These are phyloP conservation scores for Mycena crocata DNA, from an alignment of 768 basidiomycete species.

Conservation along the genomic window DNA sequence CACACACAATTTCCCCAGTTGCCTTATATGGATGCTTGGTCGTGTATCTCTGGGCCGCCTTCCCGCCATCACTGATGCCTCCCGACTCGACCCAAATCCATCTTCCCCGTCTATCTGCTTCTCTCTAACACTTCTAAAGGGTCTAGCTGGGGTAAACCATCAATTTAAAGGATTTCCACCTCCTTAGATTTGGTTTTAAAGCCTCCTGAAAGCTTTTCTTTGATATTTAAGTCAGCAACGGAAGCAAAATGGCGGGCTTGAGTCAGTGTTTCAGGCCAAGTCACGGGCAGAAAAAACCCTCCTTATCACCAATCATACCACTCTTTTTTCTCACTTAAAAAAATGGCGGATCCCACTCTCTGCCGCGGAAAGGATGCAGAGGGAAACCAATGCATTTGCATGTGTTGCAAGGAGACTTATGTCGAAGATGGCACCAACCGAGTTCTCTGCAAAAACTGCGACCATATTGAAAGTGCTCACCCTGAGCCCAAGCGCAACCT, in stretches of 20 bases:
- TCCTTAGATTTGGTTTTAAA: neutral
- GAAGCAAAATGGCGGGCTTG: neutral
- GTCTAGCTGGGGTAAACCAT: neutral
- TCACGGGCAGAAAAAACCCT: neutral
- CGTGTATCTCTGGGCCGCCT: neutral
- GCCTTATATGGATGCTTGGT: conserved; percentile 2
- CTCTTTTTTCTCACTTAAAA: neutral
- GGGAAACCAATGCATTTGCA: conserved; percentile 18
- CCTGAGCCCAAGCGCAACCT: conserved; percentile 1
- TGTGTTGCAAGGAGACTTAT: neutral
- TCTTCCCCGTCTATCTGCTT: neutral
- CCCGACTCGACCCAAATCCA: neutral
- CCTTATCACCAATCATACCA: neutral
- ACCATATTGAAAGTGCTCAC: conserved; percentile 16
- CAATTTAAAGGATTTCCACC: neutral
- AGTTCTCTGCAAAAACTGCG: conserved; percentile 1
- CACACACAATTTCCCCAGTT: conserved; percentile 1
- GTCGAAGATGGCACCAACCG: neutral
- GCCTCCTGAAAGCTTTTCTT: neutral
- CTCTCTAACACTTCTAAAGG: neutral
- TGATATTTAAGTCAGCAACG: no score
- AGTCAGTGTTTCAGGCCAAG: neutral
- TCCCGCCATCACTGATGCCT: conserved; percentile 4
- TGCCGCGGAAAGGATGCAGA: neutral
- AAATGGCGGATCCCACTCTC: conserved; percentile 14